These are phyloP conservation scores for Sarcodon aspratus DNA, from an alignment of 768 basidiomycete species.

Conservation along the genomic window DNA sequence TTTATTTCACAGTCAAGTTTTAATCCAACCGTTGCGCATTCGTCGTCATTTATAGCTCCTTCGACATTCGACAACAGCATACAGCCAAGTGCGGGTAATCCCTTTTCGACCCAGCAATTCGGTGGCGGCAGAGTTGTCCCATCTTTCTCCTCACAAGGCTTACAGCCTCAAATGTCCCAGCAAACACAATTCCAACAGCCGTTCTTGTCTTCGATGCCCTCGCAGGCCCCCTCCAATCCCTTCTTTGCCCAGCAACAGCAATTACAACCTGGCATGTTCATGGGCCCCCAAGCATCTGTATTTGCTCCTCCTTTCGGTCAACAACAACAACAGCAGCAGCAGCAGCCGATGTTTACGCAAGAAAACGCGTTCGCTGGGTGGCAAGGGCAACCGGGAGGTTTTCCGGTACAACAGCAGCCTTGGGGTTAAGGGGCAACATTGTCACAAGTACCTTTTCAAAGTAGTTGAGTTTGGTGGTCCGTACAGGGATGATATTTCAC, in stretches of 20 bases:
- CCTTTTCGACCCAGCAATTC: no score
- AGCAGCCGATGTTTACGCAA: slow-evolving; percentile 1
- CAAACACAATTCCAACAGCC: slow-evolving; percentile 1
- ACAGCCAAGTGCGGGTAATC: no score
- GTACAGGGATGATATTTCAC: no score
- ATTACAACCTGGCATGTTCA: slow-evolving; percentile 1
- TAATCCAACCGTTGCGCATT: no score
- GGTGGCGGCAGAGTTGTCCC: no score
- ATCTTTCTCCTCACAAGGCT: no score
- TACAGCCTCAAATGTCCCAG: no score
- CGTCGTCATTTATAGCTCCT: no score
- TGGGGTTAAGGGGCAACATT: background rate
- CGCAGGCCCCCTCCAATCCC: slow-evolving; percentile 1
- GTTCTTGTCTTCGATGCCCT: slow-evolving; percentile 1
- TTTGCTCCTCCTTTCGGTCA: background rate
- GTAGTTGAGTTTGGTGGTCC: no score
- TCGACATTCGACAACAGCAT: no score
- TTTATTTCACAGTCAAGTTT: no score
- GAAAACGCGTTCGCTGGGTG: background rate
- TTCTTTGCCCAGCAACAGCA: slow-evolving; percentile 3
- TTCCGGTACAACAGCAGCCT: background rate
- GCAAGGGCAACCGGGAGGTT: background rate
- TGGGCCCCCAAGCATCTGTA: slow-evolving; percentile 6
- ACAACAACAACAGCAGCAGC: slow-evolving; percentile 3
- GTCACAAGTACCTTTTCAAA: background rate